Conservation (phyloP, 805 yeast species). For the Blastobotrys peoriensis region DNA sequence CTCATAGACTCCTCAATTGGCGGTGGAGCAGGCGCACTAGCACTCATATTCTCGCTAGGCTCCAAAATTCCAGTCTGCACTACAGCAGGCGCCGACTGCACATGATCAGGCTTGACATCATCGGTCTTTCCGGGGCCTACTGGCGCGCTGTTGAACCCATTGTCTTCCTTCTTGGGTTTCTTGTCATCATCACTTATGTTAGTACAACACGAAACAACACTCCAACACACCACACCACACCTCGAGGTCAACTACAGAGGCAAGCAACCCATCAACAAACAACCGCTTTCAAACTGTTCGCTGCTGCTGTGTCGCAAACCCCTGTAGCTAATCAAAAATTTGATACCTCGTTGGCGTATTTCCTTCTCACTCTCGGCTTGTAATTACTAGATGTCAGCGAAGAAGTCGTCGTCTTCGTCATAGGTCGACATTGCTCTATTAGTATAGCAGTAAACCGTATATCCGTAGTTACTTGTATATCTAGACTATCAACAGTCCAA, state of each 20-base stretch:
- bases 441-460: constrained; percentile 2
- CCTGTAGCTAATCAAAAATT: too few relatives aligned
- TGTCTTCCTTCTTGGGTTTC: not conserved
- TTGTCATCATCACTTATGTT: constrained; percentile 13
- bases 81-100: not conserved
- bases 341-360: too few relatives aligned
- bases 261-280: too few relatives aligned
- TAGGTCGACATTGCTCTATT: constrained; percentile 47
- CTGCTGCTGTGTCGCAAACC: too few relatives aligned
- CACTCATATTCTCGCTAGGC: constrained; percentile 3
- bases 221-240: too few relatives aligned
- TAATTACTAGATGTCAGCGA: constrained; percentile 73
- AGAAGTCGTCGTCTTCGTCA: constrained; percentile 91
- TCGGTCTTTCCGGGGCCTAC: constrained; percentile 5
- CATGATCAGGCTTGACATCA: constrained; percentile 23
- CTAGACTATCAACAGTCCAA: not conserved
- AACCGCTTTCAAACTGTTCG: too few relatives aligned
- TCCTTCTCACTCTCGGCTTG: too few relatives aligned
- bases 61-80: not conserved
- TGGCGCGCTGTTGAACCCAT: not conserved
- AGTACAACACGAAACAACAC: constrained; percentile 4
- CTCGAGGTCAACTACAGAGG: too few relatives aligned
- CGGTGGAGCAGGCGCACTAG: constrained; percentile 23
- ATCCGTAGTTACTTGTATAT: not conserved
- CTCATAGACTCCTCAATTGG: constrained; percentile 25